Percentiles rank a stretch among this genome's conserved stretches.
Evolutionary conservation across 495 filamentous ascomycete species (phyloP).

Genomic region (Aspergillus carlsbadensis): DNA sequence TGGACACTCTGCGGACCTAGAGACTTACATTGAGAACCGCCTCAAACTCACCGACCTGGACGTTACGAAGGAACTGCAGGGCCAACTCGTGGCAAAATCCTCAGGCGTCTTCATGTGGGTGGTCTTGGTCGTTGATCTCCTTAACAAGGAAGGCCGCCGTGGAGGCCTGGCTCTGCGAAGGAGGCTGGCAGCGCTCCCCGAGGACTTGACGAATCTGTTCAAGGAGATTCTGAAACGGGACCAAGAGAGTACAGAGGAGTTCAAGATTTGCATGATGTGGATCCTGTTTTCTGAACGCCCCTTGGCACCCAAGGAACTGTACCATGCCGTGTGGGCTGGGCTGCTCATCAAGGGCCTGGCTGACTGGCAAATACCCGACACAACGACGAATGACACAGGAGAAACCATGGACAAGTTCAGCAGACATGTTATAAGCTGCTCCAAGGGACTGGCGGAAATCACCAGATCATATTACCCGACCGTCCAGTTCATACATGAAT

Average conservation of each 20-base stretch:
- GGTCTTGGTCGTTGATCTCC: slow-evolving; percentile 42
- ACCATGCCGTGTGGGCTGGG: slow-evolving; percentile 30
- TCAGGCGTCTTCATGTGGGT: slow-evolving; percentile 52
- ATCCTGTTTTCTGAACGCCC: slow-evolving; percentile 34
- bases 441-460: slow-evolving; percentile 45
- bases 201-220: slow-evolving; percentile 36
- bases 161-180: slow-evolving; percentile 21
- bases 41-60: slow-evolving; percentile 21
- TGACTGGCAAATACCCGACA: slow-evolving; percentile 15
- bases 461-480: slow-evolving; percentile 21
- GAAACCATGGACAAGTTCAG: slow-evolving; percentile 9
- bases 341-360: slow-evolving; percentile 14
- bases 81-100: slow-evolving; percentile 36
- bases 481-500: slow-evolving; percentile 53
- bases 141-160: slow-evolving; percentile 38
- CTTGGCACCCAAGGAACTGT: slow-evolving; percentile 30
- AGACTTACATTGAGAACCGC: slow-evolving; percentile 20
- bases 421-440: slow-evolving; percentile 35
- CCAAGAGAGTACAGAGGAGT: slow-evolving; percentile 20
- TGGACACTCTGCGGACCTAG: slow-evolving; percentile 30
- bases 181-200: slow-evolving; percentile 35
- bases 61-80: slow-evolving; percentile 14
- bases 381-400: background rate
- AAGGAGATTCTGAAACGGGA: slow-evolving; percentile 38
- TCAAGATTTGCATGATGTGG: slow-evolving; percentile 37